These are phyloP conservation scores for Cucumis melo DNA, from an alignment of 306 rosid species.

Conservation along the genomic window DNA sequence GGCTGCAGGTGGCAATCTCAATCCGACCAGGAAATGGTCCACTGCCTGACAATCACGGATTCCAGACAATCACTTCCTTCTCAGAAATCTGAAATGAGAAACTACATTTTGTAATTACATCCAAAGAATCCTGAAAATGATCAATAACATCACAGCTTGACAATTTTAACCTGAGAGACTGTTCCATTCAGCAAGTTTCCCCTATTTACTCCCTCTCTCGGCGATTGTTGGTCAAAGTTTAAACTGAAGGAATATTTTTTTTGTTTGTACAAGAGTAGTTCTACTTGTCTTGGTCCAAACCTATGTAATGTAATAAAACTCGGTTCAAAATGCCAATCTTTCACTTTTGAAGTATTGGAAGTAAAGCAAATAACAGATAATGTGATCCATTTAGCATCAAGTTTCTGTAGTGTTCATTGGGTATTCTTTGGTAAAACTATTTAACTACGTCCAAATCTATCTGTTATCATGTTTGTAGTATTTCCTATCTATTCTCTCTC, in stretches of 20 bases:
- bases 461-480: no score
- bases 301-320: background rate
- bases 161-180: background rate
- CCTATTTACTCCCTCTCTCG: background rate
- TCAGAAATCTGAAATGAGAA: constrained; percentile 34
- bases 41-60: constrained; percentile 75
- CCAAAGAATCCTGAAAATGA: background rate
- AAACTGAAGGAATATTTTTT: background rate
- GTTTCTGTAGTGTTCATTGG: no score
- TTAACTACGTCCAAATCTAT: background rate
- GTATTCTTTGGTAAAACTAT: background rate
- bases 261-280: background rate
- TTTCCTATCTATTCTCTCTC: no score
- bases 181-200: background rate
- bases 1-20: constrained; percentile 68
- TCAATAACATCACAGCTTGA: background rate
- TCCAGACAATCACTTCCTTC: constrained; percentile 65
- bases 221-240: background rate
- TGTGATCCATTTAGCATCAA: background rate
- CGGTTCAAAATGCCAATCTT: background rate
- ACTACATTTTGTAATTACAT: background rate
- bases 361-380: background rate
- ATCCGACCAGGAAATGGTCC: constrained; percentile 91
- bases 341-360: background rate
- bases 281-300: background rate